Percentiles rank a stretch among this genome's conserved stretches.
Evolutionary conservation across 129 eudicot genomes (phyloP).

Genomic region (Saposhnikovia divaricata): DNA sequence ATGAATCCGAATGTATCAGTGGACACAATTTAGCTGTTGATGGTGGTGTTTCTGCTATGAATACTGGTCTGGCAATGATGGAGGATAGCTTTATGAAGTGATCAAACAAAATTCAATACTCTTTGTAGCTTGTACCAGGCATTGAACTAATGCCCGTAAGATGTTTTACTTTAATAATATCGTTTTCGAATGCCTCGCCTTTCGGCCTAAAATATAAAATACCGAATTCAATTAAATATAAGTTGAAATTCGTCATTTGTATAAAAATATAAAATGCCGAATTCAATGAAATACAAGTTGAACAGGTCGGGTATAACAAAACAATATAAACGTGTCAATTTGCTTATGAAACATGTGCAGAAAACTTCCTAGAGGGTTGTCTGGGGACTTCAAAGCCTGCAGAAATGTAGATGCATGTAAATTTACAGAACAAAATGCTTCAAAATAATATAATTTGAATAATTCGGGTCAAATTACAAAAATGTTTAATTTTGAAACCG

Average conservation of each 20-base stretch:
- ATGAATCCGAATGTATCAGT: constrained; percentile 55
- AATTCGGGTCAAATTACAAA: background rate
- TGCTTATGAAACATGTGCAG: background rate
- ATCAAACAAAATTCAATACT: background rate
- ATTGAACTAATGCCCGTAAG: background rate
- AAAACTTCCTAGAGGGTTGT: background rate
- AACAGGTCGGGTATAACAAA: background rate
- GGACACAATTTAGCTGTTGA: constrained; percentile 51
- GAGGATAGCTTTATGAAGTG: background rate
- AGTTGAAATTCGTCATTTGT: background rate
- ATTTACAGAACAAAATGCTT: background rate
- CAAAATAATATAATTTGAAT: background rate
- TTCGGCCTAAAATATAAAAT: too few species aligned
- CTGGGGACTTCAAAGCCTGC: background rate
- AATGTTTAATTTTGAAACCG: too few species aligned
- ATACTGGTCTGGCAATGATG: constrained; percentile 8
- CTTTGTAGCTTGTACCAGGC: background rate
- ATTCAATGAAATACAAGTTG: background rate
- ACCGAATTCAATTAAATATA: background rate
- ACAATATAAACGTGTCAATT: background rate
- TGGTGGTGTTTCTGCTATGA: constrained; percentile 7
- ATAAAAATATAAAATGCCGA: too few species aligned
- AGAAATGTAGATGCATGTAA: background rate
- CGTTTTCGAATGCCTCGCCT: too few species aligned
- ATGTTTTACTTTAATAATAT: too few species aligned